These are phyloP conservation scores for Colletotrichum endophyticum DNA, from an alignment of 2,329 filamentous ascomycete genomes.

Conservation along the genomic window DNA sequence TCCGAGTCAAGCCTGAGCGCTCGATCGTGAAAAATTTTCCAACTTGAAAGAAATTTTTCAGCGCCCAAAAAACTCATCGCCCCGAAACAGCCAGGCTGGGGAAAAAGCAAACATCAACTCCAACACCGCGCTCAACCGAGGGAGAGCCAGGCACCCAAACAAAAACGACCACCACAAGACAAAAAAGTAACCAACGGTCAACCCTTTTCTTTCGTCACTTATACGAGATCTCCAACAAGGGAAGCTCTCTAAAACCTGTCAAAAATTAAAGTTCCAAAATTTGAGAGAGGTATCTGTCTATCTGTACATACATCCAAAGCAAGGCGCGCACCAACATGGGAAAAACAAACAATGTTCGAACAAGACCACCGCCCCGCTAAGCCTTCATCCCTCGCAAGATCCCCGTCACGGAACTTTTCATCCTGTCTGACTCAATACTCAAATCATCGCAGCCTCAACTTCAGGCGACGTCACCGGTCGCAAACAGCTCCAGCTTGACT, in stretches of 20 bases:
- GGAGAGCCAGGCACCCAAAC: neutral
- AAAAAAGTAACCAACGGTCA: neutral
- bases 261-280: neutral
- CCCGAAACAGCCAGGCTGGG: neutral
- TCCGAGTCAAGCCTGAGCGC: neutral
- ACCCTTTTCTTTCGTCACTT: neutral
- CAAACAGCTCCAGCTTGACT: conserved; percentile 72
- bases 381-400: conserved; percentile 13
- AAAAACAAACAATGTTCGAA: neutral
- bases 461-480: conserved; percentile 52
- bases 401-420: neutral
- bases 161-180: neutral
- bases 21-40: neutral
- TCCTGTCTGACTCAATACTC: neutral
- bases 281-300: conserved; percentile 14
- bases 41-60: neutral
- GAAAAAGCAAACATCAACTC: conserved; percentile 5
- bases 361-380: neutral
- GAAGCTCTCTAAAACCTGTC: neutral
- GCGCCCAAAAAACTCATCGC: neutral
- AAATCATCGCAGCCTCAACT: neutral
- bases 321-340: neutral
- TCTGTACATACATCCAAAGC: neutral
- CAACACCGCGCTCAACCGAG: neutral
- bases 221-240: neutral